A percentile compares a stretch with the other conserved stretches of the same genome.
These are phyloP conservation scores for Pseudocercospora crystallina DNA, from an alignment of 2,329 filamentous ascomycete species.

Conservation along the genomic window DNA sequence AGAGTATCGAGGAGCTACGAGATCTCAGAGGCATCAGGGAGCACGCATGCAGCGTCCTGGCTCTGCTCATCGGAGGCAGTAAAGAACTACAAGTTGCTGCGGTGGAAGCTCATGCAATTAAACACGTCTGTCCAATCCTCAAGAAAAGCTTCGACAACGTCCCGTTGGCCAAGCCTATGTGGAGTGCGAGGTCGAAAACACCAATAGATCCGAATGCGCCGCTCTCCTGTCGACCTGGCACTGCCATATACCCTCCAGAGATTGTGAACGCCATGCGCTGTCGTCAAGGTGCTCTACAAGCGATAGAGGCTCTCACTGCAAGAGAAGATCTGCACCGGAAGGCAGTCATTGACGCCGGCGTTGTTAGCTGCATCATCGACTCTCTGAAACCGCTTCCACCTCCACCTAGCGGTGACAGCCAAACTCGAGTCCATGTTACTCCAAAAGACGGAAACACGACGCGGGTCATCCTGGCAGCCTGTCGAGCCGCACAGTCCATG, in stretches of 20 bases:
- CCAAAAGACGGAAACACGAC: slow-evolving; percentile 72
- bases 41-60: slow-evolving; percentile 71
- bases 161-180: slow-evolving; percentile 52
- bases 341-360: slow-evolving; percentile 76
- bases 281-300: slow-evolving; percentile 73
- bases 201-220: slow-evolving; percentile 19
- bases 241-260: slow-evolving; percentile 61
- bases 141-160: slow-evolving; percentile 66
- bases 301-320: slow-evolving; percentile 76
- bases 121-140: slow-evolving; percentile 61
- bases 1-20: slow-evolving; percentile 28
- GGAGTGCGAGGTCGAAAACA: slow-evolving; percentile 48
- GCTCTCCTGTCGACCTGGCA: slow-evolving; percentile 53
- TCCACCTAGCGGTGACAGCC: slow-evolving; percentile 28
- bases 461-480: slow-evolving; percentile 79
- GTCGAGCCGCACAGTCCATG: slow-evolving; percentile 75
- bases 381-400: slow-evolving; percentile 65
- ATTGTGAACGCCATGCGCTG: slow-evolving; percentile 70
- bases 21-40: slow-evolving; percentile 59
- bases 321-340: slow-evolving; percentile 84
- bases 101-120: slow-evolving; percentile 66
- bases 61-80: slow-evolving; percentile 75
- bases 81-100: slow-evolving; percentile 78
- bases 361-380: slow-evolving; percentile 78
- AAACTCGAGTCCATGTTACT: slow-evolving; percentile 35